These are phyloP conservation scores for Penicillium verrucosum DNA, from an alignment of 2,329 filamentous ascomycete species.

Conservation along the genomic window DNA sequence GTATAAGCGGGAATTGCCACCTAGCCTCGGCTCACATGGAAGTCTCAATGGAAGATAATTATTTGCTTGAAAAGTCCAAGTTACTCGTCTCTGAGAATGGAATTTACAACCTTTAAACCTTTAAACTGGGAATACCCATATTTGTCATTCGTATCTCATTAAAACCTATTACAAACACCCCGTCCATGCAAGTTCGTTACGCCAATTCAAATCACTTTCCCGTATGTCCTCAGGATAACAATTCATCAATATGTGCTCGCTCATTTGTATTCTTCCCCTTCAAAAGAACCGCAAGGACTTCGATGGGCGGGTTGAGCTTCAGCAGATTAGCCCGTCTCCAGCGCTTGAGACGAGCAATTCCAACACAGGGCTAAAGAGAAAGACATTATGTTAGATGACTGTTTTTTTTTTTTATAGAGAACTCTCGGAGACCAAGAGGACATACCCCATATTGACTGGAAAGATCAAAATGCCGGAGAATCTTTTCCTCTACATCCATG, in stretches of 20 bases:
- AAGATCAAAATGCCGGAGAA: constrained; percentile 88
- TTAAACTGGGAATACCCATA: background rate
- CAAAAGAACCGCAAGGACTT: constrained; percentile 81
- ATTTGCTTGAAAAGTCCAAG: background rate
- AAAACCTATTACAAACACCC: constrained; percentile 6
- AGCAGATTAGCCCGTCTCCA: constrained; percentile 83
- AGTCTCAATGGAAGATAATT: background rate
- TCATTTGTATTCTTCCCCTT: constrained; percentile 57
- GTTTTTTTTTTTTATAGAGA: background rate
- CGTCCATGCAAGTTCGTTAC: constrained; percentile 3
- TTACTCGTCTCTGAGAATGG: background rate
- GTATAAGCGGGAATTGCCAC: background rate
- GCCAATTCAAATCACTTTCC: background rate
- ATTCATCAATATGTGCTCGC: constrained; percentile 60
- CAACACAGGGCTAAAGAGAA: constrained; percentile 72
- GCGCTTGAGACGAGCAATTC: constrained; percentile 73
- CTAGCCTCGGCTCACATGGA: background rate
- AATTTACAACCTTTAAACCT: background rate
- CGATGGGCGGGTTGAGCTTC: constrained; percentile 82
- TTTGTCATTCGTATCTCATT: constrained; percentile 1
- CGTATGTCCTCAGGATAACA: constrained; percentile 29
- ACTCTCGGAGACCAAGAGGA: constrained; percentile 23
- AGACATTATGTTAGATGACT: constrained; percentile 1
- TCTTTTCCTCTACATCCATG: constrained; percentile 72
- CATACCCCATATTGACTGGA: constrained; percentile 87